Conservation (phyloP, 306 rosid genomes). For the Vigna angularis region DNA sequence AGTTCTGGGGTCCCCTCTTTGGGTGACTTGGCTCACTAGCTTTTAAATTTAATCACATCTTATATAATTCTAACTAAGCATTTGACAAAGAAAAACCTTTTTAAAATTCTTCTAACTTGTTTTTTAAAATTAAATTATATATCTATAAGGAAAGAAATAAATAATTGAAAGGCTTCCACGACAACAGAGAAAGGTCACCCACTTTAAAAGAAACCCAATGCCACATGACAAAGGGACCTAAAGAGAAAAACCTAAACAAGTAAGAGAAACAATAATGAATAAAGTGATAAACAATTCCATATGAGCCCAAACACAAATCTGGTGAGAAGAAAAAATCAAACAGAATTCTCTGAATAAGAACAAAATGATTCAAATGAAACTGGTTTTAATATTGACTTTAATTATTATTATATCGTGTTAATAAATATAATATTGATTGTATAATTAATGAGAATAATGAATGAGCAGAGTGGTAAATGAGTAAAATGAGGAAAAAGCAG, state of each 20-base stretch:
- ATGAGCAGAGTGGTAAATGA: conserved; percentile 1
- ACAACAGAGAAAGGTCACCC: conserved; percentile 38
- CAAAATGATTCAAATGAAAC: not conserved
- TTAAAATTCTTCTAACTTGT: not conserved
- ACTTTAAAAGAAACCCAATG: conserved; percentile 39
- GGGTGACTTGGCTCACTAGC: conserved; percentile 1
- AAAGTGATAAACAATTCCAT: not conserved
- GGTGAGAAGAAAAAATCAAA: conserved; percentile 12
- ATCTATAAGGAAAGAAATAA: not conserved
- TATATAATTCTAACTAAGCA: not conserved
- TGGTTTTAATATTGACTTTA: not conserved
- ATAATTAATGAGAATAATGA: conserved; percentile 1
- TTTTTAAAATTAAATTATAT: not conserved
- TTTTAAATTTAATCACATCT: not conserved
- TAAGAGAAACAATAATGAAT: not conserved
- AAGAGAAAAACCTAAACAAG: not conserved
- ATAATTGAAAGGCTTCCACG: not conserved
- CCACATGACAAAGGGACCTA: conserved; percentile 35
- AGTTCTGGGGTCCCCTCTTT: not conserved
- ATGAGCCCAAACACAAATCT: conserved; percentile 16
- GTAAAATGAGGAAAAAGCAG: conserved; percentile 20
- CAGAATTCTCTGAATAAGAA: conserved; percentile 15
- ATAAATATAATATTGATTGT: not conserved
- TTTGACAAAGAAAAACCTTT: not conserved
- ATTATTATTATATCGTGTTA: not conserved